Conservation (phyloP, 2,329 filamentous ascomycete species). For the Botryotinia narcissicola region DNA sequence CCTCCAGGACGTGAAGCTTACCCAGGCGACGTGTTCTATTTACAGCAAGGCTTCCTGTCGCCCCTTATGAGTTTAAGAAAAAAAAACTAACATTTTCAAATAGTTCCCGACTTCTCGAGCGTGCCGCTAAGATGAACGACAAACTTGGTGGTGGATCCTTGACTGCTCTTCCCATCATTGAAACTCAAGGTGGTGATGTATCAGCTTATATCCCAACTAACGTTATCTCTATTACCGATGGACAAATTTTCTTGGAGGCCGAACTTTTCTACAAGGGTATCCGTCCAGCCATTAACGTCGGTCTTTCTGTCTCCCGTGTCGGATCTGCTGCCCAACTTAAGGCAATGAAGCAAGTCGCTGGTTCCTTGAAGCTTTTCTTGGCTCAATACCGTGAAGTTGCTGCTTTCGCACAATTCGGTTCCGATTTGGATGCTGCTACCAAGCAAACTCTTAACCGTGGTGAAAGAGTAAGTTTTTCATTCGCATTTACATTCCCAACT, state of each 20-base stretch:
- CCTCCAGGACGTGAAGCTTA: conserved; percentile 99
- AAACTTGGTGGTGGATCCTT: conserved; percentile 93
- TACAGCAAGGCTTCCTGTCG: not conserved
- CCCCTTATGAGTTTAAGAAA: no score
- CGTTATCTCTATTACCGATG: conserved; percentile 99
- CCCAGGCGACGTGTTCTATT: conserved; percentile 96
- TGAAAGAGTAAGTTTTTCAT: conserved; percentile 75
- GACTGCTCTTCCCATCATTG: conserved; percentile 95
- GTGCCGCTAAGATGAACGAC: conserved; percentile 98
- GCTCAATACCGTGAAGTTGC: conserved; percentile 99
- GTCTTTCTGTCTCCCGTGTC: conserved; percentile 99
- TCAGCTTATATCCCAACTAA: conserved; percentile 99
- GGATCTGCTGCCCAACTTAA: conserved; percentile 99
- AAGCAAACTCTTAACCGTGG: conserved; percentile 98
- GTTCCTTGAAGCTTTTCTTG: conserved; percentile 99
- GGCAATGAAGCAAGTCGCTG: conserved; percentile 99
- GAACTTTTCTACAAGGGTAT: conserved; percentile 99
- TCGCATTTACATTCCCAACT: not conserved
- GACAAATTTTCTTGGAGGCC: conserved; percentile 99
- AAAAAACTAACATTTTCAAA: not conserved
- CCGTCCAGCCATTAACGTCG: conserved; percentile 99
- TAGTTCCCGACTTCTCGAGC: conserved; percentile 89
- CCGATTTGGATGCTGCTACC: conserved; percentile 96
- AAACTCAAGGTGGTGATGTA: conserved; percentile 99
- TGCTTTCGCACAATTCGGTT: conserved; percentile 99